Conservation (phyloP, 148 eudicot species). For the Rhododendron ferrugineum region DNA sequence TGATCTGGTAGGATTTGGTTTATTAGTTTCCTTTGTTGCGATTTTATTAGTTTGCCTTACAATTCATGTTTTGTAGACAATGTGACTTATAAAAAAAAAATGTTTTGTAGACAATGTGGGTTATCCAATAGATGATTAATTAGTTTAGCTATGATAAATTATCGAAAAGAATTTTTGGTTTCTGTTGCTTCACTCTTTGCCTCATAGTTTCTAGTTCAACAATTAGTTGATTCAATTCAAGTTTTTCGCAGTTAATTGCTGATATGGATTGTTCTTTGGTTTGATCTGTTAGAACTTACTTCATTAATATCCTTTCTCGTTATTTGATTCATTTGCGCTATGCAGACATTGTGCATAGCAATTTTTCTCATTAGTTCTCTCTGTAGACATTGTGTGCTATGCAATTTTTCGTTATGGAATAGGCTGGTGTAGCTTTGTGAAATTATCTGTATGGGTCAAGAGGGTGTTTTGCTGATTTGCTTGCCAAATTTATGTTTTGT, state of each 20-base stretch:
- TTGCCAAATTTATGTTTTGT: constrained; percentile 9
- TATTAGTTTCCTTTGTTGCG: background rate
- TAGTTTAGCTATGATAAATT: background rate
- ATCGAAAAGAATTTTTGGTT: background rate
- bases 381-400: background rate
- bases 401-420: background rate
- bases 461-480: background rate
- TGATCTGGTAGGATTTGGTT: background rate
- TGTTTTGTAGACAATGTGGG: background rate
- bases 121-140: background rate
- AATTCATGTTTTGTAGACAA: background rate
- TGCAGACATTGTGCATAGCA: too few species aligned
- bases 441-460: background rate
- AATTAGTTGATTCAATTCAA: background rate
- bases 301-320: background rate
- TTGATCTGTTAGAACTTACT: background rate
- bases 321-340: background rate
- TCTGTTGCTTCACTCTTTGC: background rate
- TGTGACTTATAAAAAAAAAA: background rate
- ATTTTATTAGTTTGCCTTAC: background rate
- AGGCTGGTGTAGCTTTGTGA: background rate
- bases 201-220: background rate
- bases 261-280: background rate
- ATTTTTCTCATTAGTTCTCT: background rate
- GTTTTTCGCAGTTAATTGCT: background rate